These are phyloP conservation scores for Asterophora lycoperdoides DNA, from an alignment of 768 basidiomycete genomes.

Conservation along the genomic window DNA sequence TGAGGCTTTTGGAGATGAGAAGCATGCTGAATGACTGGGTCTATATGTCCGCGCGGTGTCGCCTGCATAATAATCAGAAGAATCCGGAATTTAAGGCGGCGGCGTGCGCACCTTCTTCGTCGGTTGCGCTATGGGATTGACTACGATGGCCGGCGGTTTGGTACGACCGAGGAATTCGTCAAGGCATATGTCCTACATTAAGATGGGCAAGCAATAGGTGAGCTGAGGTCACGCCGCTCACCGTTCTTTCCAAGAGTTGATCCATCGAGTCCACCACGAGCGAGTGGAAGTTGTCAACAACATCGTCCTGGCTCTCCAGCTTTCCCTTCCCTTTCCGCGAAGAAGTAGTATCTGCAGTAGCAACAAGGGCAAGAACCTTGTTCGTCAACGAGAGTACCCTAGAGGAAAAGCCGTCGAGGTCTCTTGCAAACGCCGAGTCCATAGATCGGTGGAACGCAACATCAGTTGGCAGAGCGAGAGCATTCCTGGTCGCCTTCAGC, in stretches of 20 bases:
- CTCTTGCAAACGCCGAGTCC: conserved; percentile 61
- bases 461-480: conserved; percentile 65
- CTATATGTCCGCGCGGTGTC: conserved; percentile 40
- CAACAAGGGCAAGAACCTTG: conserved; percentile 51
- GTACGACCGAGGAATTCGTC: conserved; percentile 73
- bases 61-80: conserved; percentile 19
- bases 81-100: not conserved
- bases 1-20: conserved; percentile 81
- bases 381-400: conserved; percentile 66
- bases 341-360: conserved; percentile 35
- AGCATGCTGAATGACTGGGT: conserved; percentile 69
- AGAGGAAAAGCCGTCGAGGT: conserved; percentile 66
- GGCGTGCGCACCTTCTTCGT: conserved; percentile 29
- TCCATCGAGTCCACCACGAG: conserved; percentile 84
- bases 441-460: conserved; percentile 88
- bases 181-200: conserved; percentile 69
- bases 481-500: conserved; percentile 58
- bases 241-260: conserved; percentile 77
- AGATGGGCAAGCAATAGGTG: not conserved
- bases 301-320: conserved; percentile 69
- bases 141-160: conserved; percentile 60
- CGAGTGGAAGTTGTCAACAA: conserved; percentile 77
- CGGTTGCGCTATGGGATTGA: conserved; percentile 39
- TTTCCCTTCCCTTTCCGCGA: conserved; percentile 48
- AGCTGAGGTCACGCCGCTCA: conserved; percentile 29